These are phyloP conservation scores for Beta corolliflora DNA, from an alignment of 179 eudicot genomes.

Conservation along the genomic window DNA sequence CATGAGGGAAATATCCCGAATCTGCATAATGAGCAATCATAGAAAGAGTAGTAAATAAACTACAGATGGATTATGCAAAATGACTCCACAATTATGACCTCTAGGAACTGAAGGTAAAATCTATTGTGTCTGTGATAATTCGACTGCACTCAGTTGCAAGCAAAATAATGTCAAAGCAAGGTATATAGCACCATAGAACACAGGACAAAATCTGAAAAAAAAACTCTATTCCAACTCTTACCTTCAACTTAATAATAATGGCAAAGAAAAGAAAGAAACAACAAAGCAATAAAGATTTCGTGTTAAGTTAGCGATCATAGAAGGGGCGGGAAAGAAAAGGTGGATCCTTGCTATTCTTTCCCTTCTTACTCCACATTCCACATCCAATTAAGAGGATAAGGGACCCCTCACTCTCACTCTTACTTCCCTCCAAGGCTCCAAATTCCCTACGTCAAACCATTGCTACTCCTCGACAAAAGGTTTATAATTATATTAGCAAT, in stretches of 20 bases:
- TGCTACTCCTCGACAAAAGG: neutral
- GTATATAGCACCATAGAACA: neutral
- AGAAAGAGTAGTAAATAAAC: neutral
- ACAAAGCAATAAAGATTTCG: neutral
- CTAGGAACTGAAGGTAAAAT: neutral
- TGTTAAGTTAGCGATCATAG: neutral
- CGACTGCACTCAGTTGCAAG: neutral
- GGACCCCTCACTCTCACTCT: neutral
- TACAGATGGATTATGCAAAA: neutral
- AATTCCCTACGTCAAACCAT: neutral
- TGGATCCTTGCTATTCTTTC: neutral
- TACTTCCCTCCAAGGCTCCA: neutral
- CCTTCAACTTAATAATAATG: neutral
- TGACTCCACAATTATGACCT: neutral
- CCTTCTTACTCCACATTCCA: neutral
- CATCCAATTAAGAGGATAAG: neutral
- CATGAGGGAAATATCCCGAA: slow-evolving; percentile 99
- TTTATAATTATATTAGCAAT: neutral
- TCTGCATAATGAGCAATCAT: slow-evolving; percentile 39
- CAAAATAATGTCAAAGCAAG: neutral
- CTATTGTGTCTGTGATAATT: neutral
- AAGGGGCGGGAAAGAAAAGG: neutral
- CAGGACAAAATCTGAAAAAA: neutral
- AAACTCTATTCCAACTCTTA: neutral
- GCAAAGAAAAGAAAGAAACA: neutral